phyloP scores from a whole-genome alignment of 768 basidiomycete species.

The Tricholoma matsutake region DNA sequence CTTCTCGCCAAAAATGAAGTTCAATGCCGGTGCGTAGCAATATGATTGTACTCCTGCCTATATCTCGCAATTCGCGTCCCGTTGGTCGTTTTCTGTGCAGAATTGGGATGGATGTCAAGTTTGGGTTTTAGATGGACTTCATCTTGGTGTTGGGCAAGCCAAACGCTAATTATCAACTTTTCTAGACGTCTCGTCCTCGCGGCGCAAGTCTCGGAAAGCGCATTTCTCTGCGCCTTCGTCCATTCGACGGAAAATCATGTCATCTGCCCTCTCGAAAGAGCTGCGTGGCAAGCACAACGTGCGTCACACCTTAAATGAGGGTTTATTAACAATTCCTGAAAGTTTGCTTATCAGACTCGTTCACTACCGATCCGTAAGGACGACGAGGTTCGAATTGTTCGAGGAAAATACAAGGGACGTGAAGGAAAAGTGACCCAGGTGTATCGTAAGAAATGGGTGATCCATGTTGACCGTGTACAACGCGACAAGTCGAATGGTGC shows the following conservation, averaged over 20 bases:
- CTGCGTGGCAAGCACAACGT: constrained; percentile 91
- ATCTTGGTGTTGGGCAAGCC: constrained; percentile 15
- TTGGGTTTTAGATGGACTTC: constrained; percentile 40
- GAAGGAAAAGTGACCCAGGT: constrained; percentile 98
- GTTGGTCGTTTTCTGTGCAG: constrained; percentile 24
- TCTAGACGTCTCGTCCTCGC: constrained; percentile 84
- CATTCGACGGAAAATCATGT: constrained; percentile 97
- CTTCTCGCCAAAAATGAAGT: constrained; percentile 60
- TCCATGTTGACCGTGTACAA: constrained; percentile 97
- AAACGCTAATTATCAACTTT: constrained; percentile 30
- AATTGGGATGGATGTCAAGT: constrained; percentile 53
- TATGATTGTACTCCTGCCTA: constrained; percentile 16
- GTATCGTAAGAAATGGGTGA: constrained; percentile 98
- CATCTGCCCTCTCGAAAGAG: constrained; percentile 92
- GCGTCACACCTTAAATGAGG: constrained; percentile 29
- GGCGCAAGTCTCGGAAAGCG: constrained; percentile 97
- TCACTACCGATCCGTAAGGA: constrained; percentile 96
- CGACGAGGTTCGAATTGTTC: constrained; percentile 95
- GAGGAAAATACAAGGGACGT: constrained; percentile 97
- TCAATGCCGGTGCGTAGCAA: constrained; percentile 70
- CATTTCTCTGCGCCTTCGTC: constrained; percentile 97
- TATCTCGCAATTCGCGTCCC: constrained; percentile 23
- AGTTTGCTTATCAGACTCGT: constrained; percentile 54
- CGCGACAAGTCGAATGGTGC: constrained; percentile 98
- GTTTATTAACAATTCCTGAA: not conserved